Base-by-base conservation (phyloP, 2,329 filamentous ascomycete species). In the Anthostomella pinea region DNA sequence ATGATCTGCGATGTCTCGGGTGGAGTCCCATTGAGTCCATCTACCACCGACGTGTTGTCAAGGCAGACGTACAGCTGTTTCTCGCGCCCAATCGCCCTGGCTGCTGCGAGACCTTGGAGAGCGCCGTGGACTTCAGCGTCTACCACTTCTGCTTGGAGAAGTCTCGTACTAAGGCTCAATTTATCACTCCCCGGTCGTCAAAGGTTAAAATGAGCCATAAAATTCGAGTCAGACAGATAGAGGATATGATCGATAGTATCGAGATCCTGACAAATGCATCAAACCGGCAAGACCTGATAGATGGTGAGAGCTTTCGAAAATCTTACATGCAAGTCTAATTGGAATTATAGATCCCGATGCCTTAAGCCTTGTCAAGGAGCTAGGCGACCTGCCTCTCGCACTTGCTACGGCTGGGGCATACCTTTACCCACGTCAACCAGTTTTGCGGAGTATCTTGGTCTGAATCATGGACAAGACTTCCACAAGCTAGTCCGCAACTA, bases 111-210 rank as follows among this genome's bases (percentile, higher is more conserved):
- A n/a, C n/a, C n/a, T n/a, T n/a, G n/a, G n/a, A n/a, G n/a, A n/a
- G n/a, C n/a, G n/a, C n/a, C n/a, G n/a, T n/a, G n/a, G n/a, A n/a
- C n/a, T n/a, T n/a, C n/a, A n/a, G n/a, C n/a, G n/a, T n/a, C n/a
- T n/a, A n/a, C n/a, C n/a, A n/a, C n/a, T n/a, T n/a, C n/a, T n/a
- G n/a, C n/a, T n/a, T n/a, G n/a, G n/a, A n/a, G n/a, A n/a, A n/a
- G n/a, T n/a, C n/a, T n/a, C 54, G 3, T 41, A 67, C 28, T 61
- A 68, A 36, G 66, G 66, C 11, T 59, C 60, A 2, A 58, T 71
- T 71, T 15, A 54, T 70, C 15, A 69, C 64, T 4, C 65, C 63
- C 9, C 51, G 63, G 9, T 54, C 51, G 25, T 51, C 52, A 13
- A 13, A 57, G 8, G 53, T 62, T n/a, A 51, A 57, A 9, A 29